Conservation (phyloP, 139 green algal species). For the Micromonas commoda region DNA sequence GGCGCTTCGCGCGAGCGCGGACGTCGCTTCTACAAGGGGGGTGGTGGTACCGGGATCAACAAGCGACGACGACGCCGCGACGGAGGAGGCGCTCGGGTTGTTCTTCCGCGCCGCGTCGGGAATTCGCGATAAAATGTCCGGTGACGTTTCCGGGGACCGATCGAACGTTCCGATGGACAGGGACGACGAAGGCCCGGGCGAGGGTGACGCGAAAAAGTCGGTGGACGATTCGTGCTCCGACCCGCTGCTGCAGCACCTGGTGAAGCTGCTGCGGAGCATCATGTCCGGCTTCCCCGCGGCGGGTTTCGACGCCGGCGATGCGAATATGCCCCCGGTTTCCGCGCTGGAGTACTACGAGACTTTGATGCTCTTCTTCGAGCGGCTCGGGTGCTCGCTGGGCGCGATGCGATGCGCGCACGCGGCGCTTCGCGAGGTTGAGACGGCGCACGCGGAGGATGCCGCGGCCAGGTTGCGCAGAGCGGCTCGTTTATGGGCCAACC, state of each 20-base stretch:
- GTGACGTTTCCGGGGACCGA: not conserved
- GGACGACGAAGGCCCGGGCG: too few relatives aligned
- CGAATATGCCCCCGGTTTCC: not conserved
- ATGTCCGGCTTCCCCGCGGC: not conserved
- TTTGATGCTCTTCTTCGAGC: slow-evolving; percentile 31
- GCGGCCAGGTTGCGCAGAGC: not conserved
- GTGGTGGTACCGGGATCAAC: too few relatives aligned
- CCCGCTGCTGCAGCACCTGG: not conserved
- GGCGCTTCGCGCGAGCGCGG: slow-evolving; percentile 1
- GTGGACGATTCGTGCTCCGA: not conserved
- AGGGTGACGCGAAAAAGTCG: not conserved
- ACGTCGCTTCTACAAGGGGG: too few relatives aligned
- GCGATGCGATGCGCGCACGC: slow-evolving; percentile 7
- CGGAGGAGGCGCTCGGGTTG: not conserved
- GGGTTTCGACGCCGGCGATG: not conserved
- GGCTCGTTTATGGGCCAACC: not conserved
- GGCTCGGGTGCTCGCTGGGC: slow-evolving; percentile 1
- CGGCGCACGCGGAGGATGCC: not conserved
- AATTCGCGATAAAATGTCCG: not conserved
- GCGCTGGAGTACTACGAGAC: slow-evolving; percentile 28
- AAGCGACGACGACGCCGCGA: not conserved
- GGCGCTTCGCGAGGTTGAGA: slow-evolving; percentile 8
- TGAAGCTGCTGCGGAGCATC: not conserved
- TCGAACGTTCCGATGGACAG: too few relatives aligned
- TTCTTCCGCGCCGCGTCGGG: not conserved